Conservation (phyloP, 257 asterid genomes). For the Solanum appendiculatum region DNA sequence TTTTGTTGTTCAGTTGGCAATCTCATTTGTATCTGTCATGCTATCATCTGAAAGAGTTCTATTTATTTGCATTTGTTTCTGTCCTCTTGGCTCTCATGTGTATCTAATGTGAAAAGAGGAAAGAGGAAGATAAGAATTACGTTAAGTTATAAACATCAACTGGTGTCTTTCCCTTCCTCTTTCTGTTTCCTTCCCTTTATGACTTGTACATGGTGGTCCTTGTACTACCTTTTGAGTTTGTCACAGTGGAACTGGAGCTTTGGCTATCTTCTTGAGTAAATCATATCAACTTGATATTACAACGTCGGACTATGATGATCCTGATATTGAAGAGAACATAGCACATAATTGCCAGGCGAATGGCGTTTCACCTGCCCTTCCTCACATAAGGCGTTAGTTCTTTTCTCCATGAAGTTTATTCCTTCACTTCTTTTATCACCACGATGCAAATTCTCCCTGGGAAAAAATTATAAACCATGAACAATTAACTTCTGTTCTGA, state of each 20-base stretch:
- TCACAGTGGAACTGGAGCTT: conserved; percentile 94
- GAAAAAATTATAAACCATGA: neutral
- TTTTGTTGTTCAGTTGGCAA: neutral
- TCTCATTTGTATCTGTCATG: neutral
- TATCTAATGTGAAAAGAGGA: neutral
- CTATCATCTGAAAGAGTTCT: neutral
- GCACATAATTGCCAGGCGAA: conserved; percentile 62
- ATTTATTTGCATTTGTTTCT: neutral
- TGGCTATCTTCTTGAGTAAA: conserved; percentile 73
- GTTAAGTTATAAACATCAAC: neutral
- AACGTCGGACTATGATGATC: conserved; percentile 97
- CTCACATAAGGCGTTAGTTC: conserved; percentile 70
- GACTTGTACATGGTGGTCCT: neutral
- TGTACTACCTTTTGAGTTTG: conserved; percentile 6
- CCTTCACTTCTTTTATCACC: neutral
- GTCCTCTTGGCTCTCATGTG: neutral
- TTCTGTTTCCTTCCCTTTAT: neutral
- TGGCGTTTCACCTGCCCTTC: conserved; percentile 63
- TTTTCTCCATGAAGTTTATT: neutral
- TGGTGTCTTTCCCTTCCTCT: neutral
- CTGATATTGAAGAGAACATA: conserved; percentile 74
- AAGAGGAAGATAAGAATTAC: neutral
- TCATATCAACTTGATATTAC: conserved; percentile 59
- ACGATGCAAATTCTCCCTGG: neutral
- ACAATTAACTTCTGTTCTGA: neutral